Evolutionary conservation across 805 yeast genomes (phyloP).

Genomic region (Cyberlindnera petersonii): DNA sequence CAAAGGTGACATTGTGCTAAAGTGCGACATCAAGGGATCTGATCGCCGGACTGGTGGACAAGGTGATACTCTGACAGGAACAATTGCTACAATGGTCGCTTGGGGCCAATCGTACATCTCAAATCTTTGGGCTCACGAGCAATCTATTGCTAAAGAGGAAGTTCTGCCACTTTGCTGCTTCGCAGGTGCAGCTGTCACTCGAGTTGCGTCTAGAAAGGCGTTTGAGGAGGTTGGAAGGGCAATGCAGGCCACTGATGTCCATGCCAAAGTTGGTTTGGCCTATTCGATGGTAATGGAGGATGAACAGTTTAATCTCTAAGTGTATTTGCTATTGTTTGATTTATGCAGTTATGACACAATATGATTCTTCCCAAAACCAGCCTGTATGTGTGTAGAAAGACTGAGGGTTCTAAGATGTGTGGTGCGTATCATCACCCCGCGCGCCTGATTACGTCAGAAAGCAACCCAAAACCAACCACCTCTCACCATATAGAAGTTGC

Average conservation of each 20-base stretch:
- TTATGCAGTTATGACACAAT: no score
- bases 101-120: constrained; percentile 70
- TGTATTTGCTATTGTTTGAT: not conserved
- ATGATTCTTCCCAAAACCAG: no score
- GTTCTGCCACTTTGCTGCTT: constrained; percentile 53
- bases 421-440: no score
- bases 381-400: no score
- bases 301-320: constrained; percentile 4
- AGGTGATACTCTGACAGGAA: constrained; percentile 89
- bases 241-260: constrained; percentile 82
- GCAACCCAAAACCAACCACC: not conserved
- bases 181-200: constrained; percentile 67
- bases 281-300: constrained; percentile 32
- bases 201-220: constrained; percentile 63
- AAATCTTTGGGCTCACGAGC: constrained; percentile 51
- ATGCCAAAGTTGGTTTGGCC: constrained; percentile 60
- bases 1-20: constrained; percentile 39
- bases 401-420: no score
- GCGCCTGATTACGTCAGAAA: constrained; percentile 4
- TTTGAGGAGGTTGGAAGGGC: constrained; percentile 63
- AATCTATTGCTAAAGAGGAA: constrained; percentile 29
- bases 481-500: not conserved
- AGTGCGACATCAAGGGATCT: constrained; percentile 56
- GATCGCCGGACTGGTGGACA: constrained; percentile 90
- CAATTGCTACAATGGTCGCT: constrained; percentile 74